phyloP scores from a whole-genome alignment of 2,329 filamentous ascomycete genomes.

The Colletotrichum siamense region DNA sequence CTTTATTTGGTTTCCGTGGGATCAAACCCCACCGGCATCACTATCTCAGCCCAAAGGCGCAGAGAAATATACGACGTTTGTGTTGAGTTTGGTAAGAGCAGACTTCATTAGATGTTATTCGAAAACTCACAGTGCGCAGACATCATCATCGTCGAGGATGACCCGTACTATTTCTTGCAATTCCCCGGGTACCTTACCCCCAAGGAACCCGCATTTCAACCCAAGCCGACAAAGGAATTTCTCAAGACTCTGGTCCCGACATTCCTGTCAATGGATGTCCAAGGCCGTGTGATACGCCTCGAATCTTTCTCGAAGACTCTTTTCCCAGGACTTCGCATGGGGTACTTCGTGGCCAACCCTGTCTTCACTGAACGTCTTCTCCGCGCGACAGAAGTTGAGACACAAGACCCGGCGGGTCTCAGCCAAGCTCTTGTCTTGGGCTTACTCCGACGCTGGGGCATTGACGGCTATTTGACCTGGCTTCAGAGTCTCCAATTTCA shows the following conservation, averaged over 20 bases:
- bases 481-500: slow-evolving; percentile 71
- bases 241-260: slow-evolving; percentile 24
- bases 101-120: slow-evolving; percentile 65
- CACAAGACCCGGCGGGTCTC: slow-evolving; percentile 73
- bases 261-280: slow-evolving; percentile 27
- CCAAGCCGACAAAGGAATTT: slow-evolving; percentile 16
- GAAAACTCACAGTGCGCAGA: not conserved
- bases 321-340: slow-evolving; percentile 71
- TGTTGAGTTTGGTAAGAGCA: slow-evolving; percentile 49
- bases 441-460: slow-evolving; percentile 69
- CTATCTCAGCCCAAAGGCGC: slow-evolving; percentile 62
- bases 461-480: slow-evolving; percentile 77
- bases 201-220: not conserved
- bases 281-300: slow-evolving; percentile 30
- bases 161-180: slow-evolving; percentile 41
- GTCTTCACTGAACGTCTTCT: slow-evolving; percentile 33
- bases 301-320: slow-evolving; percentile 28
- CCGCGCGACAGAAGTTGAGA: slow-evolving; percentile 51
- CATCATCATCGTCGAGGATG: slow-evolving; percentile 70
- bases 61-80: slow-evolving; percentile 58
- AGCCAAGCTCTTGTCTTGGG: slow-evolving; percentile 51
- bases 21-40: slow-evolving; percentile 74
- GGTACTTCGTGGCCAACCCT: slow-evolving; percentile 60
- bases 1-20: slow-evolving; percentile 52
- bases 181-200: slow-evolving; percentile 39